phyloP scores from a whole-genome alignment of 805 yeast genomes.

The Kockiozyma suomiensis region DNA sequence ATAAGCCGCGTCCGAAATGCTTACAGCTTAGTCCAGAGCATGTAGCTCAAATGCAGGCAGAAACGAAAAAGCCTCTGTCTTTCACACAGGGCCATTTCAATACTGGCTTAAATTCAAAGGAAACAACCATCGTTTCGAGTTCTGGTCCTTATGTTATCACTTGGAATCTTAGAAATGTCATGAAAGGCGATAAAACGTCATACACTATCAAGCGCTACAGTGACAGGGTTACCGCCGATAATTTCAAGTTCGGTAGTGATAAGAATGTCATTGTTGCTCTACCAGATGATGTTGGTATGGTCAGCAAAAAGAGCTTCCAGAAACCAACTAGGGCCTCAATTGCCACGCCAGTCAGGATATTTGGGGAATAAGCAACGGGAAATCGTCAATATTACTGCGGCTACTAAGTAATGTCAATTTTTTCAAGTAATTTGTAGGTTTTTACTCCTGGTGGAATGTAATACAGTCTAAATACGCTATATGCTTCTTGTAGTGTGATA shows the following conservation, averaged over 20 bases:
- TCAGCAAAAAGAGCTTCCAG: constrained; percentile 59
- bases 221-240: constrained; percentile 67
- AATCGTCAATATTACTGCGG: too few relatives aligned
- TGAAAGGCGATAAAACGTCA: constrained; percentile 55
- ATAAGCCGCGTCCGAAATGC: constrained; percentile 69
- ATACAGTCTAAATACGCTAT: too few relatives aligned
- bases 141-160: constrained; percentile 80
- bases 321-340: constrained; percentile 56
- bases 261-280: constrained; percentile 72
- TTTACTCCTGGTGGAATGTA: too few relatives aligned
- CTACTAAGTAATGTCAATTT: too few relatives aligned
- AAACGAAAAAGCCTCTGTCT: constrained; percentile 51
- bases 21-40: constrained; percentile 73
- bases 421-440: too few relatives aligned
- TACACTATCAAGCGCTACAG: constrained; percentile 67
- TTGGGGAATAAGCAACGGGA: constrained; percentile 9
- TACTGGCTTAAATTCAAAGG: constrained; percentile 63
- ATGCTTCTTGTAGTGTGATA: too few relatives aligned
- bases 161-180: constrained; percentile 70
- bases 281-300: constrained; percentile 72
- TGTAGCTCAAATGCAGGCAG: constrained; percentile 59
- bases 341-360: constrained; percentile 41
- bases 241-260: constrained; percentile 74
- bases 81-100: constrained; percentile 81
- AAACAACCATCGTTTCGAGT: constrained; percentile 72